These are phyloP conservation scores for Debaryomyces nepalensis DNA, from an alignment of 1,139 yeast species.

Conservation along the genomic window DNA sequence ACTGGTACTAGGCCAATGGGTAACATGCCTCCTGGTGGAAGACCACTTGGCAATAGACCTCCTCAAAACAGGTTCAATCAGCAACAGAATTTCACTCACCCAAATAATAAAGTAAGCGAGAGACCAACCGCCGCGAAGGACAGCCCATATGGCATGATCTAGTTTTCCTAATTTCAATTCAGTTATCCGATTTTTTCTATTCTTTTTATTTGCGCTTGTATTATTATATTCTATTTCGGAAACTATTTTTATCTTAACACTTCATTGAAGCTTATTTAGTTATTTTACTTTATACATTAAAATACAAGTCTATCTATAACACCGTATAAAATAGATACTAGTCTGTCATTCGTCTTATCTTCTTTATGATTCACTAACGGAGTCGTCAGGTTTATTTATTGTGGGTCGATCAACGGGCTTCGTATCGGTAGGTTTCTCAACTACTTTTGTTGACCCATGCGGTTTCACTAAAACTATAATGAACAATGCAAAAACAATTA, in stretches of 20 bases:
- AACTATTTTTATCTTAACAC: no score
- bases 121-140: conserved; percentile 14
- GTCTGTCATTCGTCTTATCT: neutral
- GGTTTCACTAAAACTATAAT: conserved; percentile 77
- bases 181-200: conserved; percentile 4
- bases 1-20: conserved; percentile 6
- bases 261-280: conserved; percentile 1
- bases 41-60: conserved; percentile 20
- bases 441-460: conserved; percentile 26
- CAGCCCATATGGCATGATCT: conserved; percentile 17
- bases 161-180: conserved; percentile 4
- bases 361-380: no score
- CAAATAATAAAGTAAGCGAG: conserved; percentile 1
- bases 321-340: neutral
- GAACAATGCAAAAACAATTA: conserved; percentile 73
- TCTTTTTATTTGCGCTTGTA: conserved; percentile 2
- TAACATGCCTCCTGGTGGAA: conserved; percentile 17
- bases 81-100: conserved; percentile 4
- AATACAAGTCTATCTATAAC: conserved; percentile 2
- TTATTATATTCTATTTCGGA: neutral
- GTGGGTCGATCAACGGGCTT: conserved; percentile 16
- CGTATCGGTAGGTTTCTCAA: conserved; percentile 24
- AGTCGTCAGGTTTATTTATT: conserved; percentile 1
- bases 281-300: conserved; percentile 2
- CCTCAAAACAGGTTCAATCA: conserved; percentile 16